These are phyloP conservation scores for Alternaria brassicae DNA, from an alignment of 2,329 filamentous ascomycete species.

Conservation along the genomic window DNA sequence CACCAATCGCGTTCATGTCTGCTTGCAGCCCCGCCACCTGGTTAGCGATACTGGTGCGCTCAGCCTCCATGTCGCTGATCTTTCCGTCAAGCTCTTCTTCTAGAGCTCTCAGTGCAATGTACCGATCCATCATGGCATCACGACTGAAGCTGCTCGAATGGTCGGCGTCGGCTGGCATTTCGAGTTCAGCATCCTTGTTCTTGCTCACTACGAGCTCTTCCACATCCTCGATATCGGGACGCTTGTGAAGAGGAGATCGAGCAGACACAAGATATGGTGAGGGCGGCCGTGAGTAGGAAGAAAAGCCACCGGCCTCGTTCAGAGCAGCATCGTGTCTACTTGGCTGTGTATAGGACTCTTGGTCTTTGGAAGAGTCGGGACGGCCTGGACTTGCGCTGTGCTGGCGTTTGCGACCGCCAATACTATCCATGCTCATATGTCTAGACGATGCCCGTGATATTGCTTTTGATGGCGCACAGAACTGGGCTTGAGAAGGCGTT, in stretches of 20 bases:
- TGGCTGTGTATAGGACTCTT: neutral
- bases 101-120: neutral
- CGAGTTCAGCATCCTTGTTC: neutral
- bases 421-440: neutral
- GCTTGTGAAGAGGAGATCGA: neutral
- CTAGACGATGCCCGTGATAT: neutral
- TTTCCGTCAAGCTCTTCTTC: slow-evolving; percentile 5
- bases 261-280: neutral
- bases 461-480: neutral
- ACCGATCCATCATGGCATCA: slow-evolving; percentile 5
- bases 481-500: neutral
- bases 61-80: neutral
- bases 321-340: neutral
- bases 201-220: neutral
- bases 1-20: neutral
- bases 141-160: neutral
- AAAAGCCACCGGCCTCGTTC: neutral
- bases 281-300: neutral
- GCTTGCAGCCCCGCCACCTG: slow-evolving; percentile 1
- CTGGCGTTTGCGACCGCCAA: neutral
- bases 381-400: neutral
- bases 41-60: neutral
- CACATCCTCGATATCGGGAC: neutral
- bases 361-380: too few species aligned
- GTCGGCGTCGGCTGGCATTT: neutral